Evolutionary conservation across 805 yeast genomes (phyloP).

Genomic region (Candida methanosorbosa): DNA sequence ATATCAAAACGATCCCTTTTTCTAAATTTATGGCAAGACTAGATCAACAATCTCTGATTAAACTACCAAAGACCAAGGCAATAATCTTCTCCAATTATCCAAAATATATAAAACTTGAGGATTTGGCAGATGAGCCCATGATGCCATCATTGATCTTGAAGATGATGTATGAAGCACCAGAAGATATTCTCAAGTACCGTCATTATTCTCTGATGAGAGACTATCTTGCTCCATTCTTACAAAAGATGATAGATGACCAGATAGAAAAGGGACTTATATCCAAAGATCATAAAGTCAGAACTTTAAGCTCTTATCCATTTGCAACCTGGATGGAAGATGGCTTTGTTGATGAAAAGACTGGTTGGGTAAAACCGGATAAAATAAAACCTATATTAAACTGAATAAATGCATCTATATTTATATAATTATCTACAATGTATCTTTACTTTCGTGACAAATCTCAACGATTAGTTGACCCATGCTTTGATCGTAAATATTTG

Average conservation of each 20-base stretch:
- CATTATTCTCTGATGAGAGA: constrained; percentile 34
- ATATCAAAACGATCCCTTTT: constrained; percentile 27
- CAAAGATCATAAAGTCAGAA: constrained; percentile 17
- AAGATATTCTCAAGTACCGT: constrained; percentile 36
- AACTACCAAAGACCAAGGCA: constrained; percentile 32
- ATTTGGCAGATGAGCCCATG: constrained; percentile 39
- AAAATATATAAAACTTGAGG: constrained; percentile 27
- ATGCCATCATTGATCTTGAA: constrained; percentile 34
- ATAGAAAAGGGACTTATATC: constrained; percentile 28
- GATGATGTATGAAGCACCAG: constrained; percentile 37
- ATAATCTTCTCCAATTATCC: constrained; percentile 21
- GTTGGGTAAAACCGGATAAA: constrained; percentile 1
- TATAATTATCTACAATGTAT: too few relatives aligned
- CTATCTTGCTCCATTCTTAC: constrained; percentile 31
- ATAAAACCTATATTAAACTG: too few relatives aligned
- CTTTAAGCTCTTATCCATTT: constrained; percentile 14
- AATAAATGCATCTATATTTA: too few relatives aligned
- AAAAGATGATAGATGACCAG: constrained; percentile 31
- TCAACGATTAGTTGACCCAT: too few relatives aligned
- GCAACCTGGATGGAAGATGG: constrained; percentile 11
- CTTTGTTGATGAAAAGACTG: not conserved
- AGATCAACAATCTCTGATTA: constrained; percentile 38
- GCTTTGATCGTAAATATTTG: too few relatives aligned
- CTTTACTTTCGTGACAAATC: too few relatives aligned
- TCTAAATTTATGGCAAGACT: constrained; percentile 34